These are phyloP conservation scores for Gossypium ekmanianum DNA, from an alignment of 345 rosid genomes.

Conservation along the genomic window DNA sequence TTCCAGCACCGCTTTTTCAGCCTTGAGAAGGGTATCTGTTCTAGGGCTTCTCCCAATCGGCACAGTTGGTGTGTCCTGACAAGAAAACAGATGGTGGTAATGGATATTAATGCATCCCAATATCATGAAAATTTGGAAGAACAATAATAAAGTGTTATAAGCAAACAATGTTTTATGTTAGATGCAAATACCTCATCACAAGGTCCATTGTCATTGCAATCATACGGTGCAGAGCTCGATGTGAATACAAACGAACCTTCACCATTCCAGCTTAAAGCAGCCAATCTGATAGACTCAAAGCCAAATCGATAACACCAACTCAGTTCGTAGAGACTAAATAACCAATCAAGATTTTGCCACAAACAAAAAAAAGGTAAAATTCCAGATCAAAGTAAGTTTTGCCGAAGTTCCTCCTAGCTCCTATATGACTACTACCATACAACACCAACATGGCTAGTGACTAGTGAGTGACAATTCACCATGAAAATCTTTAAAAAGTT, in stretches of 20 bases:
- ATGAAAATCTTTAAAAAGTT: not conserved
- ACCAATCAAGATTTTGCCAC: not conserved
- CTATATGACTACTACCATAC: not conserved
- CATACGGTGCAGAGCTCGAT: slow-evolving; percentile 85
- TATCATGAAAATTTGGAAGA: not conserved
- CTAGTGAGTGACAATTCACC: not conserved
- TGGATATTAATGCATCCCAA: not conserved
- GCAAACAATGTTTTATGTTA: slow-evolving; percentile 12
- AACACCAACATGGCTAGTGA: not conserved
- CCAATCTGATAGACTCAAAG: slow-evolving; percentile 49
- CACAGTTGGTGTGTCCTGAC: slow-evolving; percentile 72
- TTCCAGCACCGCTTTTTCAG: slow-evolving; percentile 71
- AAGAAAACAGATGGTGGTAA: not conserved
- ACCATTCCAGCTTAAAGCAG: slow-evolving; percentile 82
- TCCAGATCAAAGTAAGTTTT: not conserved
- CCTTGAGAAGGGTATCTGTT: slow-evolving; percentile 76
- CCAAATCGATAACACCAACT: slow-evolving; percentile 14
- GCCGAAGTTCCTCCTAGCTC: not conserved
- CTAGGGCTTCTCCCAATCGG: slow-evolving; percentile 86
- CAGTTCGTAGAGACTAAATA: not conserved
- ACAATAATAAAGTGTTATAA: not conserved
- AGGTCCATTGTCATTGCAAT: slow-evolving; percentile 69
- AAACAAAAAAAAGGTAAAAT: not conserved
- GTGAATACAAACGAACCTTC: slow-evolving; percentile 88
- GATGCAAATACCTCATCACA: slow-evolving; percentile 67